Conservation (phyloP, 2,329 filamentous ascomycete genomes). For the Chaetomium sp. region DNA sequence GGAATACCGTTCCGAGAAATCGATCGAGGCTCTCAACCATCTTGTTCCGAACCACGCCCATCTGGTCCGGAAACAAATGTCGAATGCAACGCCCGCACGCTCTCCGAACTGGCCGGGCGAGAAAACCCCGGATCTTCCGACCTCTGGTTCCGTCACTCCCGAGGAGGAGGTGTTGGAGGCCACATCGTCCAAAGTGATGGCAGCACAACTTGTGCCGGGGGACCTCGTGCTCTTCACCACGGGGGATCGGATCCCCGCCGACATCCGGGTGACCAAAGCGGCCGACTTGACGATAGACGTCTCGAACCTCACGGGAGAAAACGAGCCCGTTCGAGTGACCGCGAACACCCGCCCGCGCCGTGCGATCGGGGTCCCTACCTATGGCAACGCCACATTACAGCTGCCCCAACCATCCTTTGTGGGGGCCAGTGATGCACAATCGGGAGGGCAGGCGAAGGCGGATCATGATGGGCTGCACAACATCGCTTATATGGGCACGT, state of each 20-base stretch:
- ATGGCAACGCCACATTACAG: slow-evolving; percentile 25
- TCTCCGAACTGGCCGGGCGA: slow-evolving; percentile 44
- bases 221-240: slow-evolving; percentile 92
- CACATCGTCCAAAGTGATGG: slow-evolving; percentile 77
- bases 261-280: slow-evolving; percentile 87
- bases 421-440: slow-evolving; percentile 43
- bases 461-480: slow-evolving; percentile 65
- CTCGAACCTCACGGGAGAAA: slow-evolving; percentile 94
- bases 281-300: slow-evolving; percentile 90
- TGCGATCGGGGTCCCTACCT: slow-evolving; percentile 21
- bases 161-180: slow-evolving; percentile 60
- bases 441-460: slow-evolving; percentile 58
- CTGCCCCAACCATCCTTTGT: slow-evolving; percentile 31
- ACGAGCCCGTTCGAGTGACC: slow-evolving; percentile 80
- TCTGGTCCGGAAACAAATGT: slow-evolving; percentile 61
- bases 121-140: slow-evolving; percentile 41
- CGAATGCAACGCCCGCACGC: slow-evolving; percentile 30
- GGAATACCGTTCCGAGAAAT: slow-evolving; percentile 96
- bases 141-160: slow-evolving; percentile 50
- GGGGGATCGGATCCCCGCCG: slow-evolving; percentile 91
- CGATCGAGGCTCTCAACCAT: slow-evolving; percentile 87
- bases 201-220: slow-evolving; percentile 79
- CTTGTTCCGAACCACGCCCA: slow-evolving; percentile 94
- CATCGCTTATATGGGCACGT: slow-evolving; percentile 95
- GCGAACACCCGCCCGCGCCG: slow-evolving; percentile 48